Evolutionary conservation across 441 rosid species (phyloP), one percentile per base, ranked within the genome.

Genomic region (Mallotus repandus): DNA sequence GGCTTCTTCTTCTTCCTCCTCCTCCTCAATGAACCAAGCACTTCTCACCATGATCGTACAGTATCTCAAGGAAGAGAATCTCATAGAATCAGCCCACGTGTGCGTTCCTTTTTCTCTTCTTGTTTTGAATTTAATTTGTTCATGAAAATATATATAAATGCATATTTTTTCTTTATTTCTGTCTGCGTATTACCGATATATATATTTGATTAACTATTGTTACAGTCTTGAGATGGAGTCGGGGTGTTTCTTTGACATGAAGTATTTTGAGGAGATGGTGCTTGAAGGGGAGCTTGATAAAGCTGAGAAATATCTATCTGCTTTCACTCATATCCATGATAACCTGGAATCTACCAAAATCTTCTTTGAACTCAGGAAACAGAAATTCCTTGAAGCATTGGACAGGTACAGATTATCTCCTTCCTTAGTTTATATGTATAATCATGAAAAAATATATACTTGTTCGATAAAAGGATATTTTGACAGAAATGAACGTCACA

Each of bases 341-440:
- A 81, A 88, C 48, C 74, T 73, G 62, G 79, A 79, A 75, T 88
- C 92, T 1, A 85, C 73, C 59, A 88, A 84, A 83, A 85, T 88
- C 69, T 88, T 74, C 72, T 88, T 88, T 32, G 89, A 85, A 69
- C 81, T 88, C 72, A 81, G 90, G 81, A 88, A 88, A 81, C 89
- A 81, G 81, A 86, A 88, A 14, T 88, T 82, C 63, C 84, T 88
- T 0, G 92, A 88, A 82, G 84, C 86, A 46, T 74, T 88, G 80
- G 89, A 88, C 74, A 81, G 74, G 92, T 88, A 72, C 15, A n/a
- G 57, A 38, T 29, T 0, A 32, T 12, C 62, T 2, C 48, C 58
- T 52, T 32, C 52, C 35, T 38, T 55, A 66, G 41, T 7, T 12
- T 45, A 45, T 45, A 45, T 45, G 7, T 45, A 45, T 45, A 45